phyloP scores from a whole-genome alignment of 2,329 filamentous ascomycete species.

The Hypoxylon sp. region DNA sequence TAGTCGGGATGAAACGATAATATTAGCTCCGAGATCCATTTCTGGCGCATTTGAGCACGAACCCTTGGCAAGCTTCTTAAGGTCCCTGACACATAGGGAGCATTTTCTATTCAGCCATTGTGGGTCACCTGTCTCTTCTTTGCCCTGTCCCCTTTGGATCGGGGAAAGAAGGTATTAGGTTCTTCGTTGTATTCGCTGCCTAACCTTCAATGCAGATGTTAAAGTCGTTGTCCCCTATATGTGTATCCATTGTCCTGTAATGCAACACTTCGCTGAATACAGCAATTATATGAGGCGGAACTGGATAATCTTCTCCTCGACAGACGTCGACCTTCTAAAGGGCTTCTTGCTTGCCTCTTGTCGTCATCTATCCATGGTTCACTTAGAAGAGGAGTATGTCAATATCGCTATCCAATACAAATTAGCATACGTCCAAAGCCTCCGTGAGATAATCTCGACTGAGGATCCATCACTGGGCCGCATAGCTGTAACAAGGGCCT shows the following conservation, averaged over 20 bases:
- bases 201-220: not conserved
- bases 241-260: not conserved
- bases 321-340: not conserved
- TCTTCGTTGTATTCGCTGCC: not conserved
- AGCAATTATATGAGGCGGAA: not conserved
- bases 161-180: not conserved
- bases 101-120: conserved; percentile 1
- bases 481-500: not conserved
- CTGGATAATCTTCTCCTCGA: not conserved
- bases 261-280: not conserved
- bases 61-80: not conserved
- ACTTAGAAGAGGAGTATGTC: not conserved
- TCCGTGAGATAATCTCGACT: not conserved
- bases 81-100: not conserved
- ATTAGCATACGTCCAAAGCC: not conserved
- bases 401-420: not conserved
- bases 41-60: not conserved
- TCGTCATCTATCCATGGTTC: not conserved
- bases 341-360: conserved; percentile 1
- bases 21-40: not conserved
- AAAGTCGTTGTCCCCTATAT: not conserved
- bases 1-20: not conserved
- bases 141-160: not conserved
- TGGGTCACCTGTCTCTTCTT: not conserved
- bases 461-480: not conserved